These are phyloP conservation scores for Apiospora marii DNA, from an alignment of 2,329 filamentous ascomycete species.

Conservation along the genomic window DNA sequence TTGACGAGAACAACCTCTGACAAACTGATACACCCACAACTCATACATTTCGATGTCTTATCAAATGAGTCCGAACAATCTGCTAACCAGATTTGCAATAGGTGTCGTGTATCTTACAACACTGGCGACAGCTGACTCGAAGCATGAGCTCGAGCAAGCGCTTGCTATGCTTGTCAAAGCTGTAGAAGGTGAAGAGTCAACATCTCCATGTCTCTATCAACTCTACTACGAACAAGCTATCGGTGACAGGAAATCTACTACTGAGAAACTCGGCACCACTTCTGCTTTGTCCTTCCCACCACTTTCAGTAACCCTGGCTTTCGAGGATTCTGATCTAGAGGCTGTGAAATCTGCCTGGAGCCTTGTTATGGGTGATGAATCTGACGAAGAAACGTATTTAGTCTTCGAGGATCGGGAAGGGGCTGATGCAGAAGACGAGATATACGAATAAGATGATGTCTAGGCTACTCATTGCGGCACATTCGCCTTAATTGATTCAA, in stretches of 20 bases:
- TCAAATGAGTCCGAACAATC: neutral
- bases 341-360: slow-evolving; percentile 76
- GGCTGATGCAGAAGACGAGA: slow-evolving; percentile 62
- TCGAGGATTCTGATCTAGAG: slow-evolving; percentile 75
- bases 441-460: slow-evolving; percentile 51
- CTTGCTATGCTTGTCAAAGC: slow-evolving; percentile 35
- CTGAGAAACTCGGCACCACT: slow-evolving; percentile 46
- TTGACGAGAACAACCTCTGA: slow-evolving; percentile 92
- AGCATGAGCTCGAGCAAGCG: slow-evolving; percentile 36
- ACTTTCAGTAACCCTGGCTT: slow-evolving; percentile 70
- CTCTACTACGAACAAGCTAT: slow-evolving; percentile 63
- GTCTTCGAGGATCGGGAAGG: slow-evolving; percentile 78
- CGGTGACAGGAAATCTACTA: slow-evolving; percentile 35
- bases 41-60: slow-evolving; percentile 20
- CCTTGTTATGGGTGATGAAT: slow-evolving; percentile 61
- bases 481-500: neutral
- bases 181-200: slow-evolving; percentile 26
- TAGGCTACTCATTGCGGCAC: neutral
- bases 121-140: slow-evolving; percentile 43
- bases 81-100: slow-evolving; percentile 27
- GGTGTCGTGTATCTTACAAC: slow-evolving; percentile 52
- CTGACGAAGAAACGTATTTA: slow-evolving; percentile 70
- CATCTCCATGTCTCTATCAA: slow-evolving; percentile 53
- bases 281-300: slow-evolving; percentile 64
- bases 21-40: slow-evolving; percentile 76